A percentile compares a stretch with the other conserved stretches of the same genome.
These are phyloP conservation scores for Penicillium polonicum DNA, from an alignment of 2,329 filamentous ascomycete genomes.

Conservation along the genomic window DNA sequence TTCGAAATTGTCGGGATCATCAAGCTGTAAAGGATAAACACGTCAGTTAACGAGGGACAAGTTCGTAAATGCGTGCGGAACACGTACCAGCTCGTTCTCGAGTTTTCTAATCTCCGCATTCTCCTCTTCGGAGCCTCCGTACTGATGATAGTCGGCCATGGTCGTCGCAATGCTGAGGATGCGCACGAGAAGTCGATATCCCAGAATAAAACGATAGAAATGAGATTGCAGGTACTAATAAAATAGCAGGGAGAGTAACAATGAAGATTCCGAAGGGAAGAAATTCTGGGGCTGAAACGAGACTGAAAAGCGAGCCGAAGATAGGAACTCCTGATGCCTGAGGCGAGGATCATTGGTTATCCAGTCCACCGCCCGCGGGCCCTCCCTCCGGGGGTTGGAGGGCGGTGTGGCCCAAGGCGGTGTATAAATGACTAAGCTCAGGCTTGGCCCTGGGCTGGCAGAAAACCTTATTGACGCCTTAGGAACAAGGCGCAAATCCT, in stretches of 20 bases:
- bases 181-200: background rate
- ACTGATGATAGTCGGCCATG: constrained; percentile 73
- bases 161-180: constrained; percentile 17
- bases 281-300: constrained; percentile 6
- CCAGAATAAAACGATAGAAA: background rate
- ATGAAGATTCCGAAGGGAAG: constrained; percentile 11
- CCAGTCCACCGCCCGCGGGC: background rate
- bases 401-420: background rate
- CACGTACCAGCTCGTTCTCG: constrained; percentile 70
- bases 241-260: constrained; percentile 9
- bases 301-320: constrained; percentile 10
- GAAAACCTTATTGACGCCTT: background rate
- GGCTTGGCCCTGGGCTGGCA: too few species aligned
- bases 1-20: constrained; percentile 87
- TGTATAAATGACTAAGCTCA: too few species aligned
- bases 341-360: background rate
- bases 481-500: background rate
- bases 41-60: constrained; percentile 6
- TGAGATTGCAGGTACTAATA: constrained; percentile 5
- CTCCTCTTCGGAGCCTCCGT: constrained; percentile 74
- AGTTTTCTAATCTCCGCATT: constrained; percentile 78
- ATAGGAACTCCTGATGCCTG: constrained; percentile 4
- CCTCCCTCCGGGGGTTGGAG: background rate
- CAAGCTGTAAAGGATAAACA: constrained; percentile 43
- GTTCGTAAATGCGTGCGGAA: background rate